A percentile compares a stretch with the other conserved stretches of the same genome.
These are phyloP conservation scores for Pythium plurisporium DNA, from an alignment of 352 stramenopile genomes.

Conservation along the genomic window DNA sequence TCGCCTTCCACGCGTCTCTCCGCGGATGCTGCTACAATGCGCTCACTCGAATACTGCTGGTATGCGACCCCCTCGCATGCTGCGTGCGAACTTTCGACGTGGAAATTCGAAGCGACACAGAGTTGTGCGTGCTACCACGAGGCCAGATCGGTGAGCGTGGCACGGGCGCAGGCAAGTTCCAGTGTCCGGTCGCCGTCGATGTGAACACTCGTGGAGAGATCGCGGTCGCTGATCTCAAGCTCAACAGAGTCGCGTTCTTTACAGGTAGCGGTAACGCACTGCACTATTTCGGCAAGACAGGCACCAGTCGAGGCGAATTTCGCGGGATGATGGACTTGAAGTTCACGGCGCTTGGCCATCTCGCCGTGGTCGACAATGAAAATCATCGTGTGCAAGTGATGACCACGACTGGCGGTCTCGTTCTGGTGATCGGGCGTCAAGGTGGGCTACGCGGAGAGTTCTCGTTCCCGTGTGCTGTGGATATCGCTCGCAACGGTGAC, in stretches of 20 bases:
- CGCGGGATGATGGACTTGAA: constrained; percentile 41
- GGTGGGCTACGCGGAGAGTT: constrained; percentile 34
- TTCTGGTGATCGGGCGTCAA: constrained; percentile 32
- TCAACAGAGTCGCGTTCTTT: constrained; percentile 57
- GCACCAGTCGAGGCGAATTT: constrained; percentile 43
- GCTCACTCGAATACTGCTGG: constrained; percentile 40
- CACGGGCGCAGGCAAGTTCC: constrained; percentile 39
- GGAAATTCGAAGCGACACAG: constrained; percentile 18
- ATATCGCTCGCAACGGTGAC: constrained; percentile 36
- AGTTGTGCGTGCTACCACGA: constrained; percentile 9
- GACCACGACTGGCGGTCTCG: constrained; percentile 36
- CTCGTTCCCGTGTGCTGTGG: constrained; percentile 31
- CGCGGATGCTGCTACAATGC: constrained; percentile 50
- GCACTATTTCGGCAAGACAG: constrained; percentile 42
- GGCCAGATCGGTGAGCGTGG: constrained; percentile 36
- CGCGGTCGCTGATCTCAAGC: constrained; percentile 48
- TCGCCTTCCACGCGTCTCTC: constrained; percentile 15
- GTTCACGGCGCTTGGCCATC: constrained; percentile 43
- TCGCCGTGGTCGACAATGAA: constrained; percentile 46
- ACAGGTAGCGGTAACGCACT: constrained; percentile 40
- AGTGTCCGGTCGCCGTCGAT: constrained; percentile 42
- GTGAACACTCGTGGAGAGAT: constrained; percentile 50
- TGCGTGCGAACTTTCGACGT: constrained; percentile 33
- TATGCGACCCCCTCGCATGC: constrained; percentile 37
- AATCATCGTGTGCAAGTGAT: constrained; percentile 61